Evolutionary conservation across 768 basidiomycete genomes (phyloP), one percentile per base, ranked within the genome.

Genomic region (Lactifluus echinatus): DNA sequence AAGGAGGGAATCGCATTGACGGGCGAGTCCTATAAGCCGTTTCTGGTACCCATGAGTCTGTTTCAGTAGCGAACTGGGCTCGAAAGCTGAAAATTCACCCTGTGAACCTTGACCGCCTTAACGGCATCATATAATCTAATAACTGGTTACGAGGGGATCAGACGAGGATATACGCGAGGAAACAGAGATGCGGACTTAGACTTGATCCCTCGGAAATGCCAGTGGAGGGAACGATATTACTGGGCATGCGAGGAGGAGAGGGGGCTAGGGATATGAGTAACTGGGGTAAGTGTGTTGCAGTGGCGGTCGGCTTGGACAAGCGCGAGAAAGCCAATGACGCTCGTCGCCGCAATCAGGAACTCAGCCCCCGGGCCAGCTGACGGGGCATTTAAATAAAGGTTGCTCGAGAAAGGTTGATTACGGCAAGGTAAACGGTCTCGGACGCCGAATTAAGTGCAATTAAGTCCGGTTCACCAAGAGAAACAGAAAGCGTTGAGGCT

Each of bases 321-420:
- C 46, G 57, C 51, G 51, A 53, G 46, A 48, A 58, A 6, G 31
- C 8, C 15, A 15, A 28, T 50, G 29, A 39, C 50, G 40, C 26
- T 37, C 24, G 23, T 24, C 12, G 10, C 8, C 0, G 21, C 14
- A 37, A 37, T 37, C 37, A 37, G 37, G 15, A n/a, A 37, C 17
- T 37, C 37, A 37, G 37, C 37, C 17, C 6, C 5, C 23, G 31
- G 31, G 31, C n/a, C n/a, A n/a, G 10, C 31, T 31, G 4, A 10
- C 31, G 31, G 10, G 31, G 5, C 4, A 31, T 31, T 31, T 31
- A 31, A 5, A 31, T 4, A 31, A 31, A 31, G 31, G 31, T 5
- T 10, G 10, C 4, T 31, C 31, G 31, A 31, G 31, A 31, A n/a
- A 31, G 31, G 31, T 31, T 31, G 31, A 10, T 31, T 31, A 31